These are phyloP conservation scores for Hypoxylon rubiginosum DNA, from an alignment of 2,329 filamentous ascomycete genomes.

Conservation along the genomic window DNA sequence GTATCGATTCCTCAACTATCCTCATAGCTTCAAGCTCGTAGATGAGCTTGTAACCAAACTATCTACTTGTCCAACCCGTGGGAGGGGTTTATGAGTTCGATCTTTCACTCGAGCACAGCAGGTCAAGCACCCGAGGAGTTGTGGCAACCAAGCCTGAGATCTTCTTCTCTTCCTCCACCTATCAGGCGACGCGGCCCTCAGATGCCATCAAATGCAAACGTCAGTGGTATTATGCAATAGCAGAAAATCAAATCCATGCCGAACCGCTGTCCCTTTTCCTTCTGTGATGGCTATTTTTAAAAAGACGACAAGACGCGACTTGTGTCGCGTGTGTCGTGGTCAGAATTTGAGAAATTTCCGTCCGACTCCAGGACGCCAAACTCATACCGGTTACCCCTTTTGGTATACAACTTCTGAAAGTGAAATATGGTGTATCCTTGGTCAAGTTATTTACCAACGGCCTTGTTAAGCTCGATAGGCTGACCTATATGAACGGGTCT, in stretches of 20 bases:
- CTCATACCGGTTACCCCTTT: not conserved
- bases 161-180: conserved; percentile 14
- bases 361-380: not conserved
- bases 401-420: not conserved
- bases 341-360: not conserved
- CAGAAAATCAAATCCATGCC: conserved; percentile 1
- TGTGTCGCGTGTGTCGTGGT: not conserved
- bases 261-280: not conserved
- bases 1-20: not conserved
- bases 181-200: conserved; percentile 1
- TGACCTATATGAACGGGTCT: conserved; percentile 12
- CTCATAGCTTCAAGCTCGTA: not conserved
- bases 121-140: not conserved
- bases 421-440: conserved; percentile 2
- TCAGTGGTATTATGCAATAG: conserved; percentile 19
- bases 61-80: not conserved
- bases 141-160: conserved; percentile 12
- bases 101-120: not conserved
- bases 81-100: not conserved
- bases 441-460: not conserved
- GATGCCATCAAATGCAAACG: conserved; percentile 15
- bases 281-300: not conserved
- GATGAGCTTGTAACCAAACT: conserved; percentile 1
- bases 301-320: not conserved
- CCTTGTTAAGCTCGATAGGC: not conserved